Evolutionary conservation across 495 filamentous ascomycete species (phyloP).

Genomic region (Penicillium angulare): DNA sequence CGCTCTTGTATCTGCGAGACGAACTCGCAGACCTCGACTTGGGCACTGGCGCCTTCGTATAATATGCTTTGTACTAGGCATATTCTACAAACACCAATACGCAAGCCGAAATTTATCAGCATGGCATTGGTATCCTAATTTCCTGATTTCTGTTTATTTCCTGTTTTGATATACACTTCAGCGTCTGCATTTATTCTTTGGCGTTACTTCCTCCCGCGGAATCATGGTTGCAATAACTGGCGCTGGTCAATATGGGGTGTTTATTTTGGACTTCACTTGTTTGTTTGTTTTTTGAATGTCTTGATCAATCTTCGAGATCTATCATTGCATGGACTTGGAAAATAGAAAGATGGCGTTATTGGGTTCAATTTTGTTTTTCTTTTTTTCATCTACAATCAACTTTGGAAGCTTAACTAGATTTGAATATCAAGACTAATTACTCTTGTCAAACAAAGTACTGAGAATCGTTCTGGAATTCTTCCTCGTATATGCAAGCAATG

Average conservation of each 20-base stretch:
- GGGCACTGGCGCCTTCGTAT: slow-evolving; percentile 6
- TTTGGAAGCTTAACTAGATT: neutral
- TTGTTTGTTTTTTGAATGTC: neutral
- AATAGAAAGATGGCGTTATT: neutral
- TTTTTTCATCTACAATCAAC: neutral
- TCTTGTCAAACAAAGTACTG: too few species aligned
- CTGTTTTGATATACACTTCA: slow-evolving; percentile 31
- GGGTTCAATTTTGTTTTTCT: neutral
- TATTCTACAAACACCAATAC: too few species aligned
- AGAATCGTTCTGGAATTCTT: too few species aligned
- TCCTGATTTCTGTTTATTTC: slow-evolving; percentile 3
- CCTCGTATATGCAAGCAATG: neutral
- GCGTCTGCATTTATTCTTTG: slow-evolving; percentile 17
- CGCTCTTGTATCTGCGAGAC: slow-evolving; percentile 58
- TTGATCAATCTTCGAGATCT: neutral
- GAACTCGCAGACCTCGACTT: slow-evolving; percentile 24
- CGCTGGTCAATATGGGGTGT: neutral
- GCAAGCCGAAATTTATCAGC: too few species aligned
- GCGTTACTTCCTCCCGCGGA: slow-evolving; percentile 1
- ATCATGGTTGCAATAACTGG: neutral
- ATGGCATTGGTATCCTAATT: too few species aligned
- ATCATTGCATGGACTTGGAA: neutral
- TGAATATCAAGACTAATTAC: too few species aligned
- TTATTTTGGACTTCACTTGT: too few species aligned
- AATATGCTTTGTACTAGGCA: too few species aligned